Conservation (phyloP, 2,329 filamentous ascomycete species). For the Onygena corvina region DNA sequence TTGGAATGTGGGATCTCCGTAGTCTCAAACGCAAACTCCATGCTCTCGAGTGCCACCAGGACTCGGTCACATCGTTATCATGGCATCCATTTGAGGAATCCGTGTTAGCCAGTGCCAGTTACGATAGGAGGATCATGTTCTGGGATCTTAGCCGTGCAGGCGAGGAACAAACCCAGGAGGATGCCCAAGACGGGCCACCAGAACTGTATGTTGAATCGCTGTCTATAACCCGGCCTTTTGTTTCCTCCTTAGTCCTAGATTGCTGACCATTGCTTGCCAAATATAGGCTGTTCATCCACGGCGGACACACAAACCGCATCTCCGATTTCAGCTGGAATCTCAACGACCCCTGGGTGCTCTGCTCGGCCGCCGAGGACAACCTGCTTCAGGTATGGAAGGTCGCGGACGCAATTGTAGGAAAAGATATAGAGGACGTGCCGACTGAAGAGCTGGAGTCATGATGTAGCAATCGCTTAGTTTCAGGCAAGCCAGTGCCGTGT, state of each 20-base stretch:
- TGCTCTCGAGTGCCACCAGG: constrained; percentile 73
- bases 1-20: constrained; percentile 88
- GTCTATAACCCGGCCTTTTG: constrained; percentile 8
- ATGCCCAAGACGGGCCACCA: constrained; percentile 86
- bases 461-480: background rate
- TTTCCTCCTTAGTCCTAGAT: background rate
- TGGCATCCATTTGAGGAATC: constrained; percentile 90
- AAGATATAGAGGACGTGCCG: constrained; percentile 61
- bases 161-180: constrained; percentile 88
- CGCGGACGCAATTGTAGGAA: constrained; percentile 66
- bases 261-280: background rate
- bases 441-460: constrained; percentile 57
- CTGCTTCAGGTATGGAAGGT: constrained; percentile 91
- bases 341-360: constrained; percentile 93
- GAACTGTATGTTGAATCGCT: constrained; percentile 81
- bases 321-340: constrained; percentile 97
- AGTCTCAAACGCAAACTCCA: constrained; percentile 85
- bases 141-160: constrained; percentile 91
- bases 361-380: constrained; percentile 93
- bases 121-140: constrained; percentile 86
- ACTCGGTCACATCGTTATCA: constrained; percentile 78
- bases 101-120: constrained; percentile 80
- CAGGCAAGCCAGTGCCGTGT: background rate
- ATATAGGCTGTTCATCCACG: constrained; percentile 84
- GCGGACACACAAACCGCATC: constrained; percentile 91